A percentile compares a stretch with the other conserved stretches of the same genome.
Conservation (phyloP, 1,284 basidiomycete species). For the Melampsora larici-populina region DNA sequence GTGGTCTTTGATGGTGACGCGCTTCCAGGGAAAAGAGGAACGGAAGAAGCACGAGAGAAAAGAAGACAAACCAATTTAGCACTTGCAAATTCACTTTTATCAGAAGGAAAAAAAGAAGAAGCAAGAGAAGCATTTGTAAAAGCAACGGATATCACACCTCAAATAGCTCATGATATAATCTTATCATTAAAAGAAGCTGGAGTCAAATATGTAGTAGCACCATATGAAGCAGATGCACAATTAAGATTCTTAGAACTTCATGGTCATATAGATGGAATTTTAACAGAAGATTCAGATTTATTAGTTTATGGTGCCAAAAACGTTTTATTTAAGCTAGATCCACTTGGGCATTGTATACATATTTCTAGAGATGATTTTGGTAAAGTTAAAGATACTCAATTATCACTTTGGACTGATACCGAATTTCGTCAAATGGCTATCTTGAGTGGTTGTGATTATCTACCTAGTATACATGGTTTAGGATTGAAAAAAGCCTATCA, state of each 20-base stretch:
- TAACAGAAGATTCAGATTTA: slow-evolving; percentile 97
- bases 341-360: slow-evolving; percentile 69
- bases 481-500: slow-evolving; percentile 79
- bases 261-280: slow-evolving; percentile 81
- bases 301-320: slow-evolving; percentile 91
- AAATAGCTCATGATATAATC: slow-evolving; percentile 96
- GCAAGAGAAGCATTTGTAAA: slow-evolving; percentile 86
- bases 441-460: slow-evolving; percentile 94
- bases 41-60: slow-evolving; percentile 60
- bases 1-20: slow-evolving; percentile 96
- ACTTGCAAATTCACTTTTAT: slow-evolving; percentile 68
- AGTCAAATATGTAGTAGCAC: slow-evolving; percentile 85
- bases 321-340: slow-evolving; percentile 75
- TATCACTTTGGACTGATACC: slow-evolving; percentile 80
- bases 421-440: slow-evolving; percentile 96
- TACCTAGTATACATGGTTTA: slow-evolving; percentile 54
- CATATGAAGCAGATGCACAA: slow-evolving; percentile 98
- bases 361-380: slow-evolving; percentile 77
- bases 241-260: slow-evolving; percentile 82
- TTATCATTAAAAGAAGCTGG: slow-evolving; percentile 77
- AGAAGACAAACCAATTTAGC: slow-evolving; percentile 52
- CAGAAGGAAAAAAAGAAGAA: slow-evolving; percentile 71
- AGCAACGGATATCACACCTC: slow-evolving; percentile 90
- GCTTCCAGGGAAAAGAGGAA: slow-evolving; percentile 86
- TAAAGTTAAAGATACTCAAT: slow-evolving; percentile 68